Conservation (phyloP, 2,329 filamentous ascomycete genomes). For the Ophiostoma populinum region DNA sequence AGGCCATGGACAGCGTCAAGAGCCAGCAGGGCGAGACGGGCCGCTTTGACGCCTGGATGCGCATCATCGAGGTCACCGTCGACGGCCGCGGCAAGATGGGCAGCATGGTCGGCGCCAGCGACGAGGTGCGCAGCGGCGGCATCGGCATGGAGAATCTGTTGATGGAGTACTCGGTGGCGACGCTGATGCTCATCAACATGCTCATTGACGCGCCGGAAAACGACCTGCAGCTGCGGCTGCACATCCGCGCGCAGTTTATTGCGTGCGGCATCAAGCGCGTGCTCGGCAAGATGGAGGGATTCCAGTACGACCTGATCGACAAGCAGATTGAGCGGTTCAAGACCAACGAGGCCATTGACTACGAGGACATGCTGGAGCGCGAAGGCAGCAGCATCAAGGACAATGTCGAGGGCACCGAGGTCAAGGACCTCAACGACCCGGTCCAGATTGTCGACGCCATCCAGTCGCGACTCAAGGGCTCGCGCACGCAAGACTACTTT, state of each 20-base stretch:
- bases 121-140: conserved; percentile 87
- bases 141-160: conserved; percentile 97
- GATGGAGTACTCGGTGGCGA: conserved; percentile 97
- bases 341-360: conserved; percentile 91
- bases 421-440: conserved; percentile 85
- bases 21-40: conserved; percentile 78
- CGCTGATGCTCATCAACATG: conserved; percentile 91
- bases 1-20: conserved; percentile 86
- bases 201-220: conserved; percentile 78
- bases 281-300: conserved; percentile 89
- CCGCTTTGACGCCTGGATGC: conserved; percentile 96
- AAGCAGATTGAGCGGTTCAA: conserved; percentile 93
- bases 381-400: conserved; percentile 87
- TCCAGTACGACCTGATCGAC: conserved; percentile 96
- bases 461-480: conserved; percentile 65
- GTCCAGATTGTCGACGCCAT: conserved; percentile 90
- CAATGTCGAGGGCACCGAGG: conserved; percentile 56
- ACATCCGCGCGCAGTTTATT: conserved; percentile 90
- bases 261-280: conserved; percentile 91
- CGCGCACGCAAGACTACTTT: conserved; percentile 85
- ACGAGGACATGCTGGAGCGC: conserved; percentile 86
- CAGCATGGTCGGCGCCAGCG: conserved; percentile 87
- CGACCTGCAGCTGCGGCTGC: conserved; percentile 79
- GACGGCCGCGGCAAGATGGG: conserved; percentile 98
- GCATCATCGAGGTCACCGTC: conserved; percentile 89